Conservation (phyloP, 305 asterid genomes). For the Petunia hybrid region DNA sequence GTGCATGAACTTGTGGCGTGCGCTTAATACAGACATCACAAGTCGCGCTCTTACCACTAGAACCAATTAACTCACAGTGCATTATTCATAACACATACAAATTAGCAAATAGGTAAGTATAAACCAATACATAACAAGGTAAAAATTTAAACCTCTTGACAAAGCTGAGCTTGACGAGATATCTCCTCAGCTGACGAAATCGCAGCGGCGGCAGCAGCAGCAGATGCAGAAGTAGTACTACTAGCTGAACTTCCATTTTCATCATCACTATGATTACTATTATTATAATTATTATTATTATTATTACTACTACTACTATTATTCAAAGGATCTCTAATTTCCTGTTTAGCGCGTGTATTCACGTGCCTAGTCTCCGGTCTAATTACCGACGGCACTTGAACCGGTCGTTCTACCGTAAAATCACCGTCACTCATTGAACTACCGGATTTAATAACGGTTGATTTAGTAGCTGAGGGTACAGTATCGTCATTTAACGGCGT, state of each 20-base stretch:
- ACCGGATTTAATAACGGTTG: conserved; percentile 20
- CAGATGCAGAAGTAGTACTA: conserved; percentile 44
- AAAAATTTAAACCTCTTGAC: conserved; percentile 62
- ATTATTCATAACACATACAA: background rate
- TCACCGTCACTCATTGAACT: background rate
- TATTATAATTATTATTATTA: background rate
- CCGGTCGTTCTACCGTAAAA: conserved; percentile 48
- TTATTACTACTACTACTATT: conserved; percentile 25
- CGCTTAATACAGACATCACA: too few relatives aligned
- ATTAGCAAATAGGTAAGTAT: background rate
- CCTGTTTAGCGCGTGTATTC: conserved; percentile 43
- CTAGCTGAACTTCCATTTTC: conserved; percentile 49
- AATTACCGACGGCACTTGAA: conserved; percentile 46
- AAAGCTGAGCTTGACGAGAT: conserved; percentile 60
- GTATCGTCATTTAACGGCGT: conserved; percentile 31
- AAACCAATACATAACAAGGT: background rate
- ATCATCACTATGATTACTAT: conserved; percentile 51
- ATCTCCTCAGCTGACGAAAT: conserved; percentile 32
- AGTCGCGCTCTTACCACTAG: too few relatives aligned
- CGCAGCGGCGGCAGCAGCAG: conserved; percentile 43
- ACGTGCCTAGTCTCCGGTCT: conserved; percentile 39
- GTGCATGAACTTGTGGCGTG: too few relatives aligned
- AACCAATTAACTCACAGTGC: background rate
- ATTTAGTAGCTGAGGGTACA: conserved; percentile 36
- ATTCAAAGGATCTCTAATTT: conserved; percentile 67